These are phyloP conservation scores for Globisporangium abappressorium DNA, from an alignment of 352 stramenopile species.

Conservation along the genomic window DNA sequence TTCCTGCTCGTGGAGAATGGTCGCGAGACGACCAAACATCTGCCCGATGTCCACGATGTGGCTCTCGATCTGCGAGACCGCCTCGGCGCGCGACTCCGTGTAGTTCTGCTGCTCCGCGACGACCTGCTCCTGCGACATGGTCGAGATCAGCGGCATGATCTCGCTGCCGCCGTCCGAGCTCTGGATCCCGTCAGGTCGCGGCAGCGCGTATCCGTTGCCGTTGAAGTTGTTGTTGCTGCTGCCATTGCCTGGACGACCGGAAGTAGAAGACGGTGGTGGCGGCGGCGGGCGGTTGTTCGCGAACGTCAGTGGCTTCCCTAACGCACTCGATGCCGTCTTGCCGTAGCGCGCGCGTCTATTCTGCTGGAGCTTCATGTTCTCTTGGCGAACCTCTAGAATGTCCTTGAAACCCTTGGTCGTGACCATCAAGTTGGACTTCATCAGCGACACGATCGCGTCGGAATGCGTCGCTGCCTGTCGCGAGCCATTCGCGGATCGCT, in stretches of 20 bases:
- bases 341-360: conserved; percentile 73
- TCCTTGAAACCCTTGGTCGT: conserved; percentile 84
- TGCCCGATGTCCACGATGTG: conserved; percentile 86
- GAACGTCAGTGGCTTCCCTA: conserved; percentile 78
- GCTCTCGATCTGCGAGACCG: conserved; percentile 82
- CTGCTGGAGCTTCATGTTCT: conserved; percentile 87
- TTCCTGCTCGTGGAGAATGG: conserved; percentile 79
- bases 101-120: conserved; percentile 79
- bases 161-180: conserved; percentile 37
- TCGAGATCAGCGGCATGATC: conserved; percentile 66
- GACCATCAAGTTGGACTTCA: conserved; percentile 82
- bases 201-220: conserved; percentile 40
- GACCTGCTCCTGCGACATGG: conserved; percentile 73
- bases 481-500: conserved; percentile 52
- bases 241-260: conserved; percentile 23
- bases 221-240: conserved; percentile 22
- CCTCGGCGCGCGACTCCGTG: conserved; percentile 65
- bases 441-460: conserved; percentile 78
- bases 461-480: conserved; percentile 75
- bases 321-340: conserved; percentile 61
- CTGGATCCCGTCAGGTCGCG: conserved; percentile 50
- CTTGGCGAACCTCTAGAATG: conserved; percentile 81
- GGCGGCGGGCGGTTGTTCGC: conserved; percentile 28
- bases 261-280: conserved; percentile 10
- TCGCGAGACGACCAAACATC: conserved; percentile 76